Conservation (phyloP, 1,139 yeast species). For the Wickerhamomyces sp. region DNA sequence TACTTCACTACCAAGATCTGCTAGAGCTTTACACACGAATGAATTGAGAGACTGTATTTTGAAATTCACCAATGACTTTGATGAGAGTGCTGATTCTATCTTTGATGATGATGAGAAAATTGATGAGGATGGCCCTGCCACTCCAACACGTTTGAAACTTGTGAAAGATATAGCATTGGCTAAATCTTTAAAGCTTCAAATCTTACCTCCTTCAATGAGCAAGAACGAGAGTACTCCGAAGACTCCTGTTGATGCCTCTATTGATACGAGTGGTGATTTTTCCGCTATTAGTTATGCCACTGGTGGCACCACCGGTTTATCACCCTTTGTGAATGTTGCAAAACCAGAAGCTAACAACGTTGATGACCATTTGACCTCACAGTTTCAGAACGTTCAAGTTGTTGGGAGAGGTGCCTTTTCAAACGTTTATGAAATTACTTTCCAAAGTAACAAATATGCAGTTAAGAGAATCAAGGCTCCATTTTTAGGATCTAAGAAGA, state of each 20-base stretch:
- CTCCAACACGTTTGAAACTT: conserved; percentile 22
- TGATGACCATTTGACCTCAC: conserved; percentile 47
- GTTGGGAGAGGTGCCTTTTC: conserved; percentile 90
- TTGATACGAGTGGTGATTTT: conserved; percentile 16
- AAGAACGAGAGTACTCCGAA: conserved; percentile 11
- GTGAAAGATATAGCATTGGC: conserved; percentile 21
- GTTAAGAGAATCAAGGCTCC: conserved; percentile 73
- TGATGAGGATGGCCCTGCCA: conserved; percentile 14
- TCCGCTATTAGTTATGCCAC: conserved; percentile 9
- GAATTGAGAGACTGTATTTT: conserved; percentile 31
- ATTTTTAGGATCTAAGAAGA: conserved; percentile 44
- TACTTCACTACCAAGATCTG: conserved; percentile 24
- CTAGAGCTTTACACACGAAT: conserved; percentile 29
- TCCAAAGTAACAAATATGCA: conserved; percentile 67
- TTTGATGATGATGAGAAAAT: conserved; percentile 24
- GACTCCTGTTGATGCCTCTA: conserved; percentile 20
- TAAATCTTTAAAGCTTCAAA: conserved; percentile 20
- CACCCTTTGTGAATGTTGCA: conserved; percentile 8
- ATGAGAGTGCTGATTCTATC: conserved; percentile 26
- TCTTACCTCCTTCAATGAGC: conserved; percentile 7
- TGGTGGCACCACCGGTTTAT: conserved; percentile 2
- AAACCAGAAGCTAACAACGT: conserved; percentile 5
- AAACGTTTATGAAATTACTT: conserved; percentile 71
- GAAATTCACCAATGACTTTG: conserved; percentile 32
- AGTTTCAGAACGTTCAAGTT: conserved; percentile 66